Conservation (phyloP, 2,329 filamentous ascomycete genomes). For the Ceratocystis papillata region DNA sequence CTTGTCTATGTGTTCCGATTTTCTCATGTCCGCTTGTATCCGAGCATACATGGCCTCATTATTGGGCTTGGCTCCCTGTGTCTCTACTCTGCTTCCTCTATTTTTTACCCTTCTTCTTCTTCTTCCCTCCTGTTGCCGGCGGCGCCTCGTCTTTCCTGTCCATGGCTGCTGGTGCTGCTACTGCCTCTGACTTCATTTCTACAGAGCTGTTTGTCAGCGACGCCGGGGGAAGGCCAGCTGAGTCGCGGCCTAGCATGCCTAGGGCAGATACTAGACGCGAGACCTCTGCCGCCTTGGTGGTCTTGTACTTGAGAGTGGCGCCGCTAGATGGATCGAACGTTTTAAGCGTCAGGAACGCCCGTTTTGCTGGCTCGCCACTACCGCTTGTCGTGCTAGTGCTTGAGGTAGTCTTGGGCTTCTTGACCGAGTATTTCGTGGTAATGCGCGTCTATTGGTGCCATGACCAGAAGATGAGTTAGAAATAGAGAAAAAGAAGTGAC, state of each 20-base stretch:
- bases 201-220: slow-evolving; percentile 29
- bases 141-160: slow-evolving; percentile 30
- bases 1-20: too few relatives aligned
- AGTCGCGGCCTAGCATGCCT: slow-evolving; percentile 60
- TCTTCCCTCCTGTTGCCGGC: slow-evolving; percentile 40
- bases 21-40: too few relatives aligned
- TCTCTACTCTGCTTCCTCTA: slow-evolving; percentile 31
- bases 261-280: slow-evolving; percentile 67
- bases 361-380: slow-evolving; percentile 33
- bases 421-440: slow-evolving; percentile 67
- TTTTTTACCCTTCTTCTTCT: slow-evolving; percentile 64
- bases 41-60: slow-evolving; percentile 16
- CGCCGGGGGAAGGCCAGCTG: slow-evolving; percentile 46
- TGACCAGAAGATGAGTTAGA: neutral
- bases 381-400: slow-evolving; percentile 28
- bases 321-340: slow-evolving; percentile 78
- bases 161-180: slow-evolving; percentile 30
- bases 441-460: slow-evolving; percentile 58
- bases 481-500: neutral
- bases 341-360: slow-evolving; percentile 69
- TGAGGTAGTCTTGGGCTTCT: slow-evolving; percentile 28
- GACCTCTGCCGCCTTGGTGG: slow-evolving; percentile 83
- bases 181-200: slow-evolving; percentile 30
- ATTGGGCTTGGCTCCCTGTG: neutral
- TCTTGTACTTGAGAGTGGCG: slow-evolving; percentile 79